A percentile compares a stretch with the other conserved stretches of the same genome.
phyloP scores from a whole-genome alignment of 805 yeast genomes.

The Cyberlindnera euphorbiae region DNA sequence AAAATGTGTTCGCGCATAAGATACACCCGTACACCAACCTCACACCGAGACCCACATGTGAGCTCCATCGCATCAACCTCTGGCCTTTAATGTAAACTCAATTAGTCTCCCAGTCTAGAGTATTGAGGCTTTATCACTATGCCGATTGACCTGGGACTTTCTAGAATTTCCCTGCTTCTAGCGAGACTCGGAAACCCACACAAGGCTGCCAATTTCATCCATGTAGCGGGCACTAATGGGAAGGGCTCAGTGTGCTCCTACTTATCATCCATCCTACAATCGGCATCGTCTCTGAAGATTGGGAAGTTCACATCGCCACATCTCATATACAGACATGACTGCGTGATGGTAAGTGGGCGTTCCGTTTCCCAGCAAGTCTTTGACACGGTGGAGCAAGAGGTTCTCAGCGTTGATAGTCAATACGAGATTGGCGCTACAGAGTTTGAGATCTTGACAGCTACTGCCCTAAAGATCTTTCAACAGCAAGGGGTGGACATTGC shows the following conservation, averaged over 20 bases:
- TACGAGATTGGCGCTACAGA: slow-evolving; percentile 68
- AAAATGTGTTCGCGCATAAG: no score
- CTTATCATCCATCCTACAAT: slow-evolving; percentile 55
- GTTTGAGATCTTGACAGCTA: slow-evolving; percentile 81
- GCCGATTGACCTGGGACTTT: slow-evolving; percentile 53
- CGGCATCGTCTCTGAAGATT: slow-evolving; percentile 38
- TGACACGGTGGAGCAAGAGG: slow-evolving; percentile 36
- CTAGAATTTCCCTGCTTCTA: slow-evolving; percentile 44
- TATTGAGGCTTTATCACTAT: slow-evolving; percentile 9
- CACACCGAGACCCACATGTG: no score
- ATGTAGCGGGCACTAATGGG: slow-evolving; percentile 95
- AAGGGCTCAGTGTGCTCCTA: slow-evolving; percentile 92
- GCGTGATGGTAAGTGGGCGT: slow-evolving; percentile 59
- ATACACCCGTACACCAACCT: no score
- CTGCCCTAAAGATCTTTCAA: slow-evolving; percentile 75
- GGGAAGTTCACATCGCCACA: slow-evolving; percentile 94
- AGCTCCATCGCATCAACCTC: no score
- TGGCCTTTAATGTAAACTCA: no score
- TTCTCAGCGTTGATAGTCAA: slow-evolving; percentile 36
- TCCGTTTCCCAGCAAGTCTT: slow-evolving; percentile 49
- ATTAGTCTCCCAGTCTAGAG: no score
- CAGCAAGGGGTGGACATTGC: slow-evolving; percentile 61
- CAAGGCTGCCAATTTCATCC: slow-evolving; percentile 58
- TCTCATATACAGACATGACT: slow-evolving; percentile 65
- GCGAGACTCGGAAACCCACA: slow-evolving; percentile 66